Evolutionary conservation across 441 rosid species (phyloP), one percentile per base, ranked within the genome.

Genomic region (Hura crepitans): DNA sequence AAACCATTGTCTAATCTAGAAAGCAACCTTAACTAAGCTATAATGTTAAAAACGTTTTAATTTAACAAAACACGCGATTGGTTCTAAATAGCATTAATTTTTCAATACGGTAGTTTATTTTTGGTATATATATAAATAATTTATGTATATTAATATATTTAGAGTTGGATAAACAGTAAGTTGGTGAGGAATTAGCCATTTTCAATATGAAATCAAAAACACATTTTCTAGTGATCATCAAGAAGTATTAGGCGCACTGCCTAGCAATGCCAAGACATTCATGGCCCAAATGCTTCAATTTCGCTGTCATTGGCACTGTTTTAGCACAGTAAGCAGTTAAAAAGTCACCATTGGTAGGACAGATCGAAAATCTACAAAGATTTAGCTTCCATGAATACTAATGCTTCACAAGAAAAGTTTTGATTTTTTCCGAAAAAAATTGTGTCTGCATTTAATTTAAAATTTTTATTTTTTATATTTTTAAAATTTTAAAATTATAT

Each of bases 201-300:
- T n/a, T 25, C 43, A 25, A 5, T 47, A 30, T 43, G 27, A 18
- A 58, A 31, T 63, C 57, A 6, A 50, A 51, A 53, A 39, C 4
- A 37, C 42, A 12, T 25, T 49, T 31, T 37, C 25, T 30, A 8
- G 13, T 23, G 31, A 14, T 12, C 28, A 47, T 18, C 72, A 31
- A 54, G 47, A 46, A 61, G 39, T 35, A 54, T 12, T 15, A 45
- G n/a, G n/a, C n/a, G n/a, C n/a, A n/a, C n/a, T 81, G 81, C 80
- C 72, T 66, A 47, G 42, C 72, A 31, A 37, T 35, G 53, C 75
- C 79, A 42, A 72, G 79, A 85, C 86, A 79, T 43, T 55, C 63
- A 1, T 72, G 85, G 73, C 80, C 89, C 89, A 43, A 68, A 39
- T 70, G 80, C 80, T 77, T 56, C 72, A 30, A 5, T 4, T 30